phyloP scores from a whole-genome alignment of 805 yeast genomes.

The Wickerhamomyces rabaulensis region DNA sequence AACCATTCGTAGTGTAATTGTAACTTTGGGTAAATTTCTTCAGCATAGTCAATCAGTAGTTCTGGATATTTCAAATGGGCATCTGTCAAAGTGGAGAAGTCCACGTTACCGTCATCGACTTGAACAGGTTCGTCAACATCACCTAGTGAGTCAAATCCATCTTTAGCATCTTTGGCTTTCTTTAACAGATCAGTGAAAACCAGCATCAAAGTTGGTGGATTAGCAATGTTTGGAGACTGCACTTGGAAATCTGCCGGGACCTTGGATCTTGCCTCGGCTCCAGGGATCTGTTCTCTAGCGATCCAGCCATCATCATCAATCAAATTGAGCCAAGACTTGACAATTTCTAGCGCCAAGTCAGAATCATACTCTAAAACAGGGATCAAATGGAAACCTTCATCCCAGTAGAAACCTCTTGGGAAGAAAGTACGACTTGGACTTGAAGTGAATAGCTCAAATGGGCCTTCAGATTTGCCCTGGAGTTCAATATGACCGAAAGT shows the following conservation, averaged over 20 bases:
- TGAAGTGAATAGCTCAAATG: slow-evolving; percentile 68
- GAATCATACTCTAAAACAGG: slow-evolving; percentile 80
- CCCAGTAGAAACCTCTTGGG: slow-evolving; percentile 98
- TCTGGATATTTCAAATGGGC: slow-evolving; percentile 54
- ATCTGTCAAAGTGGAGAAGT: slow-evolving; percentile 36
- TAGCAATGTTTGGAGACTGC: slow-evolving; percentile 87
- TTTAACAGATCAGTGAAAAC: slow-evolving; percentile 56
- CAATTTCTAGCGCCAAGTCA: slow-evolving; percentile 72
- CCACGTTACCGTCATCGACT: slow-evolving; percentile 20
- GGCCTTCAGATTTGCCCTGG: slow-evolving; percentile 64
- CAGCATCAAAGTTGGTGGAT: slow-evolving; percentile 91
- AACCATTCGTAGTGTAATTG: slow-evolving; percentile 82
- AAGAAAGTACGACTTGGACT: slow-evolving; percentile 93
- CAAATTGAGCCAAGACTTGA: slow-evolving; percentile 81
- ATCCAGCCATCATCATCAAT: slow-evolving; percentile 95
- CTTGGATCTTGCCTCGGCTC: slow-evolving; percentile 81
- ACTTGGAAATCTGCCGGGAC: slow-evolving; percentile 81
- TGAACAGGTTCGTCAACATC: slow-evolving; percentile 28
- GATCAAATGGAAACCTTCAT: slow-evolving; percentile 91
- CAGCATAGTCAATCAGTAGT: slow-evolving; percentile 52
- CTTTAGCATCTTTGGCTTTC: slow-evolving; percentile 28
- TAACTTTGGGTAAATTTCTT: slow-evolving; percentile 68
- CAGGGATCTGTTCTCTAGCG: slow-evolving; percentile 91
- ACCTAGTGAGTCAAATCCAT: slow-evolving; percentile 16
- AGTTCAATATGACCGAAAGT: slow-evolving; percentile 49